Percentiles rank a stretch among this genome's conserved stretches.
Evolutionary conservation across 1,284 basidiomycete genomes (phyloP).

Genomic region (Malassezia slooffiae): DNA sequence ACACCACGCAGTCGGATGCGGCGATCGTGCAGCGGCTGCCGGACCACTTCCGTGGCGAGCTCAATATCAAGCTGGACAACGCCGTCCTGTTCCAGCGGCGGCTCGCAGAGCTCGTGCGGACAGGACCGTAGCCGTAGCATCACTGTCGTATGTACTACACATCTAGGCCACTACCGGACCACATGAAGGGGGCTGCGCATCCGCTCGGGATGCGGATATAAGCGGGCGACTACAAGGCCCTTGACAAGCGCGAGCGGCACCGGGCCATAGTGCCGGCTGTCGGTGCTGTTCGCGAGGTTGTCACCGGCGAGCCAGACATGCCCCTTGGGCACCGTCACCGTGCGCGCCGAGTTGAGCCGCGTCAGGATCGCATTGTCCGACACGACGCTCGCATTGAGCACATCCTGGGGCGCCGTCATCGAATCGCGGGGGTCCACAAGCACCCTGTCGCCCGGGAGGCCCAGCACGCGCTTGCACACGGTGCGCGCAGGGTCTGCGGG

Average conservation of each 20-base stretch:
- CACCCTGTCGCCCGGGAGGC: constrained; percentile 75
- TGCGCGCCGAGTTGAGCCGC: constrained; percentile 2
- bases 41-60: constrained; percentile 8
- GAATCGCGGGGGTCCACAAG: constrained; percentile 66
- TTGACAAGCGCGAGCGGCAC: constrained; percentile 71
- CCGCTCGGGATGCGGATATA: constrained; percentile 11
- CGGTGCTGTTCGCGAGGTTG: constrained; percentile 69
- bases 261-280: constrained; percentile 82
- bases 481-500: constrained; percentile 61
- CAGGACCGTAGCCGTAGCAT: constrained; percentile 5
- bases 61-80: constrained; percentile 15
- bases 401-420: not conserved
- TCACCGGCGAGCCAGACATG: constrained; percentile 81
- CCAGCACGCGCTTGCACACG: constrained; percentile 83
- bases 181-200: too few species aligned
- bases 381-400: not conserved
- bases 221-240: constrained; percentile 59
- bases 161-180: too few species aligned
- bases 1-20: not conserved
- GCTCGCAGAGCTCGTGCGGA: constrained; percentile 1
- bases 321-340: constrained; percentile 19
- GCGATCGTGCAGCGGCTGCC: constrained; percentile 6
- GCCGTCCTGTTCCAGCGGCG: constrained; percentile 13
- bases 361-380: too few species aligned
- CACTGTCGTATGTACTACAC: too few species aligned